Conservation (phyloP, 176 grass and related monocot genomes). For the Oryza glaberrima region DNA sequence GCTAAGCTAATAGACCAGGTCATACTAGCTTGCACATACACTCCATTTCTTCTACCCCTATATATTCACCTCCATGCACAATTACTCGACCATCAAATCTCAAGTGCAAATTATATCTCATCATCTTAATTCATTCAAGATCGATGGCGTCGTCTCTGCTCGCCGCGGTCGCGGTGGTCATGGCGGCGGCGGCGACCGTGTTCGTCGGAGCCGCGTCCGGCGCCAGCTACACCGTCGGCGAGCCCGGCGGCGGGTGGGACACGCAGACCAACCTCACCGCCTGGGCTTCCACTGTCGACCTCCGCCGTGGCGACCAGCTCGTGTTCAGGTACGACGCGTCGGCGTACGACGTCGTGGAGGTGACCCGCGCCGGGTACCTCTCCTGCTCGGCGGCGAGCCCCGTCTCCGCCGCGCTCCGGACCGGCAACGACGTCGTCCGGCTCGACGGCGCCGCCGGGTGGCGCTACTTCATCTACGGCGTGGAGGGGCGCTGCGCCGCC, state of each 20-base stretch:
- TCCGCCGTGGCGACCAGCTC: slow-evolving; percentile 31
- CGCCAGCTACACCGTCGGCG: slow-evolving; percentile 42
- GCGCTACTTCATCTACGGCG: slow-evolving; percentile 32
- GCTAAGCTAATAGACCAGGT: neutral
- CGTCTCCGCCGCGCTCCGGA: neutral
- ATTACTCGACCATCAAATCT: too few species aligned
- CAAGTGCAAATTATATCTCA: too few species aligned
- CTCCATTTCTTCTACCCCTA: too few species aligned
- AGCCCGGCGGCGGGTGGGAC: slow-evolving; percentile 40
- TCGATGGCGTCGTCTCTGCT: neutral
- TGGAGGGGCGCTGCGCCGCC: slow-evolving; percentile 9
- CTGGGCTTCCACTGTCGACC: slow-evolving; percentile 39
- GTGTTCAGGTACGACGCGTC: slow-evolving; percentile 25
- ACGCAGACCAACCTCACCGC: slow-evolving; percentile 28
- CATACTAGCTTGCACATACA: neutral
- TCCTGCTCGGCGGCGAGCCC: slow-evolving; percentile 17
- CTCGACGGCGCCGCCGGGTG: neutral
- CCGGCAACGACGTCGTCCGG: neutral
- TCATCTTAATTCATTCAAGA: too few species aligned
- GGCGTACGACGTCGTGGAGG: slow-evolving; percentile 43
- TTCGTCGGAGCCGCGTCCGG: slow-evolving; percentile 6
- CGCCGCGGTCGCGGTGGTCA: neutral
- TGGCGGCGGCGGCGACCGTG: neutral
- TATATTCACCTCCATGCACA: too few species aligned
- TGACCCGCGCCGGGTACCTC: neutral